Evolutionary conservation across 371 early-diverging fungal genomes (phyloP), one percentile per base, ranked within the genome.

Genomic region (Enterocytospora artemiae): DNA sequence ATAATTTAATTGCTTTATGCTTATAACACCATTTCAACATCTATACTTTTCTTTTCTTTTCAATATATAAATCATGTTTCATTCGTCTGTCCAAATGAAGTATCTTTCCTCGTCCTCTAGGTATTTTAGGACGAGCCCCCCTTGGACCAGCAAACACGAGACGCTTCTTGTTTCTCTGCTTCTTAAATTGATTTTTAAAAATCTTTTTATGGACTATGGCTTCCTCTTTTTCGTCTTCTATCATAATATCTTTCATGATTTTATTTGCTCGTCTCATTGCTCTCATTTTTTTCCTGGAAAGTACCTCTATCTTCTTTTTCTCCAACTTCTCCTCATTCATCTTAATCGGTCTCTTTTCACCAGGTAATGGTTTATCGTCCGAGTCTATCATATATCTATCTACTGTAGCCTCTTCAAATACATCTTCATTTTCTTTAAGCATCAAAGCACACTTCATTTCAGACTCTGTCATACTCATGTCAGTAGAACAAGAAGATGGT

Each of bases 11-110:
- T 9, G 5, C 16, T 9, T 9, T 37, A 37, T 37, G 16, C n/a
- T n/a, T n/a, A n/a, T n/a, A n/a, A n/a, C n/a, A n/a, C 4, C 18
- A 7, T 46, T 7, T 25, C 18, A 20, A 20, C 48, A 20, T 46
- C 5, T 46, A 4, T 46, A 7, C 22, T 46, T 52, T 52, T 33
- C 37, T 48, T 4, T 41, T 24, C 49, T 60, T 60, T 9, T 20
- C 48, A 4, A 60, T n/a, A 9, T 48, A 22, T 22, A 60, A 25
- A 41, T 78, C 78, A 48, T 76, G 76, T 58, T 78, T 78, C 65
- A 76, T 65, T 54, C 78, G 33, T 55, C 65, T 65, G 63, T 78
- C 78, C 18, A 76, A 53, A 54, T 59, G 55, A 48, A 67, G 60
- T n/a, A 74, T n/a, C 43, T 58, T 63, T 24, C 78, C 78, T 54